Evolutionary conservation across 495 filamentous ascomycete genomes (phyloP).

Genomic region (Lepidopterella palustris): DNA sequence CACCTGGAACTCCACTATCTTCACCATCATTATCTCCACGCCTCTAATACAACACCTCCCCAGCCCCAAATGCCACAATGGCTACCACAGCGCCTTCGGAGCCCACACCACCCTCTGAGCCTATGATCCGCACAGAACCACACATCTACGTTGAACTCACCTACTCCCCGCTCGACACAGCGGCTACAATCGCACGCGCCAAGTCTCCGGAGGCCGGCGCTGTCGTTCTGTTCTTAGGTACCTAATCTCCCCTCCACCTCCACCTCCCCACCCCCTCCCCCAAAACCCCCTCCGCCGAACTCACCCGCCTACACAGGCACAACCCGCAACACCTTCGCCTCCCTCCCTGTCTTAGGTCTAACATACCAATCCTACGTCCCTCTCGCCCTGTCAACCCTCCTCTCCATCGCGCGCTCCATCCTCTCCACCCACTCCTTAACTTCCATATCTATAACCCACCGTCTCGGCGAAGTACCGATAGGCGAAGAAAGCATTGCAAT

Average conservation of each 20-base stretch:
- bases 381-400: constrained; percentile 69
- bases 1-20: too few relatives aligned
- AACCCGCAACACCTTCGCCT: constrained; percentile 75
- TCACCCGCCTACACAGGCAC: too few relatives aligned
- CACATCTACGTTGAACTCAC: constrained; percentile 56
- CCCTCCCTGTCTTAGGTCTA: constrained; percentile 67
- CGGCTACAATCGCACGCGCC: constrained; percentile 56
- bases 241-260: background rate
- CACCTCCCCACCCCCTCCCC: too few relatives aligned
- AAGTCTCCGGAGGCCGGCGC: constrained; percentile 78
- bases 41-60: too few relatives aligned
- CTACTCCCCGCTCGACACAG: constrained; percentile 53
- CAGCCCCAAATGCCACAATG: too few relatives aligned
- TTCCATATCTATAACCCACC: constrained; percentile 73
- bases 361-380: constrained; percentile 76
- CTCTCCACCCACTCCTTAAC: constrained; percentile 54
- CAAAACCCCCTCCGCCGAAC: constrained; percentile 15
- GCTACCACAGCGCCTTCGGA: too few relatives aligned
- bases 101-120: constrained; percentile 7
- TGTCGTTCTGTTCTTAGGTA: constrained; percentile 82
- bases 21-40: too few relatives aligned
- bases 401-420: constrained; percentile 56
- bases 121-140: constrained; percentile 27
- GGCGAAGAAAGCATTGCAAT: constrained; percentile 90
- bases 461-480: constrained; percentile 80